These are phyloP conservation scores for Crotalaria pallida DNA, from an alignment of 306 rosid species.

Conservation along the genomic window DNA sequence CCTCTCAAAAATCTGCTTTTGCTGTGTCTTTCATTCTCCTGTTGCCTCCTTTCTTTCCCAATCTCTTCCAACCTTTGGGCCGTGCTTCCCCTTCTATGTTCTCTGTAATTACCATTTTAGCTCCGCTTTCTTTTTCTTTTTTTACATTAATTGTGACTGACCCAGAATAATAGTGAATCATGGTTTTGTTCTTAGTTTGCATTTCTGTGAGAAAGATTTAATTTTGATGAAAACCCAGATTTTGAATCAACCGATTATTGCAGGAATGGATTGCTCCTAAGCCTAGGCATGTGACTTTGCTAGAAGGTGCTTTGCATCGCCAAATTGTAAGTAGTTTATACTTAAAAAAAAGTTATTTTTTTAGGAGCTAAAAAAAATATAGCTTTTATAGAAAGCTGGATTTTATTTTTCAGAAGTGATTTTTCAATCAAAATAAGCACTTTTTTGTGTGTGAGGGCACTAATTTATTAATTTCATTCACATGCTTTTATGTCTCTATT, in stretches of 20 bases:
- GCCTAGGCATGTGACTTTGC: slow-evolving; percentile 68
- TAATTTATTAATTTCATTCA: background rate
- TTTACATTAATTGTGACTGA: background rate
- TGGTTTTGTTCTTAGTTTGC: background rate
- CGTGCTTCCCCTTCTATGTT: slow-evolving; percentile 75
- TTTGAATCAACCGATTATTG: slow-evolving; percentile 13
- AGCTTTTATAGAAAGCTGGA: no score
- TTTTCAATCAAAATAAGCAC: no score
- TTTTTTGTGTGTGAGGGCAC: background rate
- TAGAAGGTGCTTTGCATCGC: slow-evolving; percentile 66
- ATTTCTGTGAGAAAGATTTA: background rate
- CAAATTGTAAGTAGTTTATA: slow-evolving; percentile 40
- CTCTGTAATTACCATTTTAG: slow-evolving; percentile 46
- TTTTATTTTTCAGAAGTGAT: no score
- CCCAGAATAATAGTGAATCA: background rate
- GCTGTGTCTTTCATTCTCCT: slow-evolving; percentile 56
- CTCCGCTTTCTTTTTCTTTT: background rate
- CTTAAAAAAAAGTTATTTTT: no score
- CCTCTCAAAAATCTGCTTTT: slow-evolving; percentile 47
- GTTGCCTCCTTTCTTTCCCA: slow-evolving; percentile 55
- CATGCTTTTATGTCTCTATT: background rate
- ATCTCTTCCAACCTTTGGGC: slow-evolving; percentile 63
- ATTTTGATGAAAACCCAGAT: background rate
- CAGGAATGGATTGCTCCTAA: slow-evolving; percentile 90
- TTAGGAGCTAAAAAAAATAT: no score